Base-by-base conservation (phyloP, 2,329 filamentous ascomycete species). In the Aureobasidium sp. region DNA sequence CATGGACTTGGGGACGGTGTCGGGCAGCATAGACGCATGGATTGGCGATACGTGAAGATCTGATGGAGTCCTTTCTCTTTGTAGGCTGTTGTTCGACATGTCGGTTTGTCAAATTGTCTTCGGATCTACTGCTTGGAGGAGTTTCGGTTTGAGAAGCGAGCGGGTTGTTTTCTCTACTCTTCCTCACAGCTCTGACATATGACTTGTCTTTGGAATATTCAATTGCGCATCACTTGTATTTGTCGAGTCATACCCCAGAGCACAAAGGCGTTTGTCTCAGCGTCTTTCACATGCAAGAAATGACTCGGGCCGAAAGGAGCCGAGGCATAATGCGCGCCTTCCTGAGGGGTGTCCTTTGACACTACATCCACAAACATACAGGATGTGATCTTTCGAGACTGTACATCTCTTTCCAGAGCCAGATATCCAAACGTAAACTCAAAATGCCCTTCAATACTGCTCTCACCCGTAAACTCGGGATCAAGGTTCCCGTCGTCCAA, bases 401-500 rank as follows among this genome's bases (percentile, higher is more conserved):
- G 41, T 45, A 45, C 25, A 36, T 20, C 25, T 25, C 12, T 45
- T 9, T 15, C 15, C 39, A 20, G 31, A 57, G 27, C 29, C 36
- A 15, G 7, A 29, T 25, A 51, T 5, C 11, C 14, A 8, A n/a
- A 34, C 11, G 9, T 2, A 20, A 5, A 44, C 12, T 25, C 57
- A 69, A 62, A 39, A 87, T 87, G 84, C 82, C 82, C 66, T 87
- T 87, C 79, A 84, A 84, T 68, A 87, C 84, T 53, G 82, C 81
- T 65, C 79, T 87, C 55, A 87, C 84, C 48, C 78, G 83, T 67
- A 81, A 81, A 67, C 77, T 87, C 67, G 84, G 84, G 66, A 84
- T 84, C 68, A 75, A 74, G 66, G 87, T 93, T 67, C 90, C 90
- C 69, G 80, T 94, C 65, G 87, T 94, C 63, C 90, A 94, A 75